Base-by-base conservation (phyloP, 2,329 filamentous ascomycete species). In the Incumbomyces lentus region DNA sequence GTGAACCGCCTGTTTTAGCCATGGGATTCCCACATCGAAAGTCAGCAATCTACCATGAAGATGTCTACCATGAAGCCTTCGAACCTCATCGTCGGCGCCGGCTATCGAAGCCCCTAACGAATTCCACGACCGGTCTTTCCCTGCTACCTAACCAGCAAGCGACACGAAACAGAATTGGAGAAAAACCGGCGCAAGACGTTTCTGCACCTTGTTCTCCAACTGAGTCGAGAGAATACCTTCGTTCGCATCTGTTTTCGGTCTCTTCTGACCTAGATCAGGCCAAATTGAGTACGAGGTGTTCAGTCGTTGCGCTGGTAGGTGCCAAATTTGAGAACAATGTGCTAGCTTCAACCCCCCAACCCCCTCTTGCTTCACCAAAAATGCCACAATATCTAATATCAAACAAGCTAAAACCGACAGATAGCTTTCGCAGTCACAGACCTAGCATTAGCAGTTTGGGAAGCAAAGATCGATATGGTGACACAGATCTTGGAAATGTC, bases 51-150 rank as follows among this genome's bases (percentile, higher is more conserved):
- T 45, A 45, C 14, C 42, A 45, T 18, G 42, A 45, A 7, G 42
- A 45, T 38, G 22, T 45, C 18, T 45, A 45, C 26, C 33, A 49
- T 19, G 39, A 39, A 17, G 48, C 51, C 37, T 34, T 45, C n/a
- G 53, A 55, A 30, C 18, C 49, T 37, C 52, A 49, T 35, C 49
- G 52, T n/a, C 46, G 53, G 38, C 52, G 55, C 19, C 54, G 53
- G n/a, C 32, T 57, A 29, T 57, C 55, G 3, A 57, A 57, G 41
- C 55, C 55, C 26, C 45, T 46, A 3, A 57, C 54, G 18, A 54
- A 50, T 42, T 55, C 49, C 29, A 50, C 46, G 17, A 46, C 44
- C 22, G 50, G 36, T 49, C 41, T 53, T 3, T 32, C 19, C 6
- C 33, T 37, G 18, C 10, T 26, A 18, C 14, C 30, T 12, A 40